Conservation (phyloP, 345 rosid genomes). For the Rhodamnia argentea region DNA sequence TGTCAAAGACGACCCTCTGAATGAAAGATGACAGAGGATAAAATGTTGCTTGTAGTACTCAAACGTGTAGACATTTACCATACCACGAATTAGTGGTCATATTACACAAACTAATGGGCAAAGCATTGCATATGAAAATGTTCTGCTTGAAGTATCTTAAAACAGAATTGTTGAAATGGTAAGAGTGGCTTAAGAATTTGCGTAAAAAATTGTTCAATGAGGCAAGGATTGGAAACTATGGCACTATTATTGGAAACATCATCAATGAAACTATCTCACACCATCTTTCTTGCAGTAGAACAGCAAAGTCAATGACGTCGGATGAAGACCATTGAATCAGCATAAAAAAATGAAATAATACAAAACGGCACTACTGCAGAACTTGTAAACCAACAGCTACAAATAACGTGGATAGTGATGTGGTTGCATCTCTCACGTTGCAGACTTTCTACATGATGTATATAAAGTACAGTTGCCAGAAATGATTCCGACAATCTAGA, state of each 20-base stretch:
- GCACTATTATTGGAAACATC: background rate
- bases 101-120: background rate
- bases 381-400: background rate
- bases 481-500: background rate
- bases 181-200: background rate
- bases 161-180: background rate
- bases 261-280: background rate
- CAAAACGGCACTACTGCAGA: background rate
- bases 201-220: background rate
- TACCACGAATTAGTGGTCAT: background rate
- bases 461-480: background rate
- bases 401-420: background rate
- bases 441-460: background rate
- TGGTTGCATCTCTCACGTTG: background rate
- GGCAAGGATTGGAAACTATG: background rate
- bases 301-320: background rate
- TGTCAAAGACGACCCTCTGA: background rate
- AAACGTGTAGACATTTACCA: background rate
- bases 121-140: background rate
- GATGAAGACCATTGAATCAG: background rate
- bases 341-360: background rate
- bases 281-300: background rate
- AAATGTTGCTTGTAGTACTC: background rate
- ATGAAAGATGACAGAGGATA: background rate
- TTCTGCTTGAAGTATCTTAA: background rate